Percentiles rank a stretch among this genome's conserved stretches.
Conservation (phyloP, 106 monocot genomes). For the Narthecium ossifragum region DNA sequence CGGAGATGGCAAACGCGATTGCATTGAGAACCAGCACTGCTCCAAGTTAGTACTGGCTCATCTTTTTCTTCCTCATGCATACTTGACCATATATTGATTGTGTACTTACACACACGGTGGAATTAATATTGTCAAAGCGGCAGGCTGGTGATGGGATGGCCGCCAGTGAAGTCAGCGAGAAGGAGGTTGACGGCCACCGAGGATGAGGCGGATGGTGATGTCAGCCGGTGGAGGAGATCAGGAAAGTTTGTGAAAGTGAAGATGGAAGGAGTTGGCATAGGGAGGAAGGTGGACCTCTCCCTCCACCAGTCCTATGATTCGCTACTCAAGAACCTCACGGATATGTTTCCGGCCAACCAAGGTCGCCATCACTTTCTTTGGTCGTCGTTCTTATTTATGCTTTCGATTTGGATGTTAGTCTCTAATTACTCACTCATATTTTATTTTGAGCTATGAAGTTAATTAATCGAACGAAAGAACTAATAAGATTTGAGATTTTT, state of each 20-base stretch:
- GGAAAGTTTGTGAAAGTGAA: conserved; percentile 45
- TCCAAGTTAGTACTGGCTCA: not conserved
- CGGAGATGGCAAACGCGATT: not conserved
- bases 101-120: not conserved
- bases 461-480: too few relatives aligned
- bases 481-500: too few relatives aligned
- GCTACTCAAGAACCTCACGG: conserved; percentile 23
- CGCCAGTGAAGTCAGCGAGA: too few relatives aligned
- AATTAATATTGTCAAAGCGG: not conserved
- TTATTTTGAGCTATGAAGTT: too few relatives aligned
- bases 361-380: too few relatives aligned
- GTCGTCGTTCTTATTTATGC: too few relatives aligned
- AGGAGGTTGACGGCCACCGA: not conserved
- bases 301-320: conserved; percentile 38
- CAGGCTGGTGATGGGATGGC: not conserved
- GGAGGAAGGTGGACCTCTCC: conserved; percentile 59
- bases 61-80: not conserved
- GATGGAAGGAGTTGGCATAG: conserved; percentile 50
- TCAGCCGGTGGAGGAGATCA: conserved; percentile 30
- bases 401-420: too few relatives aligned
- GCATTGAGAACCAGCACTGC: not conserved
- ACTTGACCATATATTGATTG: not conserved
- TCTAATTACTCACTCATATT: too few relatives aligned
- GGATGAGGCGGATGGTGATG: conserved; percentile 13
- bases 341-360: conserved; percentile 51